A percentile compares a stretch with the other conserved stretches of the same genome.
Conservation (phyloP, 2,329 filamentous ascomycete species). For the Aspergillus pseudonomiae region DNA sequence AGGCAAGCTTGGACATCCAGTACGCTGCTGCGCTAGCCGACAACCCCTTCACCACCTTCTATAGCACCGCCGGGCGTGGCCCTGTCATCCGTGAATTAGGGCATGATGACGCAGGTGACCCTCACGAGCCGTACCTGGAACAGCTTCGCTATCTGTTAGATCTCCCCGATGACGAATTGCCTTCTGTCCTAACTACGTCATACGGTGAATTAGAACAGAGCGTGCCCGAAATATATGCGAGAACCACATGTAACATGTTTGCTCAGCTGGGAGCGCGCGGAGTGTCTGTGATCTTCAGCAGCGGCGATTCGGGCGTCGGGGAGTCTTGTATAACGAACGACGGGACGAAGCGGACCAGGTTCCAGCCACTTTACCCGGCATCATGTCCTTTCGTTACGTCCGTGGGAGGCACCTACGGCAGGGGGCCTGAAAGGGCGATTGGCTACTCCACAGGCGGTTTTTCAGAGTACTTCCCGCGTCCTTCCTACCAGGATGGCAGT, state of each 20-base stretch:
- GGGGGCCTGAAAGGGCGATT: slow-evolving; percentile 56
- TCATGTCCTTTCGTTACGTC: slow-evolving; percentile 66
- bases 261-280: slow-evolving; percentile 68
- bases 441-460: slow-evolving; percentile 58
- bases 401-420: slow-evolving; percentile 61
- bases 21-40: slow-evolving; percentile 60
- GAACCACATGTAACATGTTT: slow-evolving; percentile 64
- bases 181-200: slow-evolving; percentile 68
- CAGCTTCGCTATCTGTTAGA: slow-evolving; percentile 64
- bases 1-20: slow-evolving; percentile 68
- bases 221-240: slow-evolving; percentile 62
- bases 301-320: slow-evolving; percentile 66
- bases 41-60: slow-evolving; percentile 60
- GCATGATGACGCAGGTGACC: slow-evolving; percentile 41
- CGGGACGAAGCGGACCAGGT: slow-evolving; percentile 54
- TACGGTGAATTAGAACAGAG: slow-evolving; percentile 71
- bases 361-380: slow-evolving; percentile 59
- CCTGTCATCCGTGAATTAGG: slow-evolving; percentile 54
- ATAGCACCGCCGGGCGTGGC: slow-evolving; percentile 61
- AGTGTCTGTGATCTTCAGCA: slow-evolving; percentile 66
- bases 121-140: slow-evolving; percentile 70
- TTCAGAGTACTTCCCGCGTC: slow-evolving; percentile 52
- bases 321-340: slow-evolving; percentile 59
- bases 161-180: slow-evolving; percentile 58
- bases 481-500: slow-evolving; percentile 50